Evolutionary conservation across 345 rosid species (phyloP).

Genomic region (Citropsis articulata): DNA sequence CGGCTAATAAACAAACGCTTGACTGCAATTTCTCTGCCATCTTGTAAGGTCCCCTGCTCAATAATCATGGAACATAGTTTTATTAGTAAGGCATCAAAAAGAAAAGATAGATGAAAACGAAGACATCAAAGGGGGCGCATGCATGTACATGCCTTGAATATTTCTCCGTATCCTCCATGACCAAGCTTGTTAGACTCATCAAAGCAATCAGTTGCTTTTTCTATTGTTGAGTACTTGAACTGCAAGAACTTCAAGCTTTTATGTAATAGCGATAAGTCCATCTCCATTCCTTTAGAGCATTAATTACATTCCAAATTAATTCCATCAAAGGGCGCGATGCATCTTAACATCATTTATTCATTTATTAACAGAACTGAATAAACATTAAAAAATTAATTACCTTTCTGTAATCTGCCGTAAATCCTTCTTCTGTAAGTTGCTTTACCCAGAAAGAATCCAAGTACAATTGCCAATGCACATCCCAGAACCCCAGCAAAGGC

Average conservation of each 20-base stretch:
- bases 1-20: slow-evolving; percentile 43
- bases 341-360: background rate
- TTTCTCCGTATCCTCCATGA: slow-evolving; percentile 59
- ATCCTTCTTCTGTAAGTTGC: slow-evolving; percentile 13
- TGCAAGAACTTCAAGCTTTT: slow-evolving; percentile 35
- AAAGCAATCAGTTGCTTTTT: slow-evolving; percentile 43
- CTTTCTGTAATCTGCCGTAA: background rate
- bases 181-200: slow-evolving; percentile 42
- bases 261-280: slow-evolving; percentile 12
- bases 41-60: slow-evolving; percentile 54
- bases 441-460: slow-evolving; percentile 29
- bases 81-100: background rate
- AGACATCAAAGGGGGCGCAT: background rate
- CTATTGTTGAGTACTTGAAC: slow-evolving; percentile 48
- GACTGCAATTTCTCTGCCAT: slow-evolving; percentile 68
- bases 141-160: slow-evolving; percentile 36
- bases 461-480: slow-evolving; percentile 20
- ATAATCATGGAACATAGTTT: background rate
- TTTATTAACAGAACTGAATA: background rate
- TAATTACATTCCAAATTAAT: background rate
- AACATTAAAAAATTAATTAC: background rate
- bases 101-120: background rate
- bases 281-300: slow-evolving; percentile 14
- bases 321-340: background rate
- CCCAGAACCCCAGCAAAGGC: background rate